Evolutionary conservation across 2,329 filamentous ascomycete species (phyloP).

Genomic region (Lecanicillium sp.): DNA sequence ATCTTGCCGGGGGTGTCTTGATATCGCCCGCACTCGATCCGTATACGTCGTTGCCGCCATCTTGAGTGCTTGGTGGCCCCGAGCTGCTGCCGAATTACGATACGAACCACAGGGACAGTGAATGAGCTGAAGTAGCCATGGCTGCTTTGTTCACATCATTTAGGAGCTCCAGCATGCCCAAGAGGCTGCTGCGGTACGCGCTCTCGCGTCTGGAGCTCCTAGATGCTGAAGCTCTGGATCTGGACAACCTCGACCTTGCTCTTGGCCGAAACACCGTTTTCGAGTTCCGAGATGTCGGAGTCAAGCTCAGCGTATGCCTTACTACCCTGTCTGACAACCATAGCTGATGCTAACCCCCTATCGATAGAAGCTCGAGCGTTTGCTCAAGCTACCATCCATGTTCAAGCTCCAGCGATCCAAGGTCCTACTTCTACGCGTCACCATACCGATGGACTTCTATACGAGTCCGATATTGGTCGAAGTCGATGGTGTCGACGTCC

Average conservation of each 20-base stretch:
- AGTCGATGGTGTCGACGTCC: conserved; percentile 70
- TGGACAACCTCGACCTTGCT: conserved; percentile 77
- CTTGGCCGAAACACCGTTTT: conserved; percentile 75
- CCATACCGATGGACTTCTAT: conserved; percentile 81
- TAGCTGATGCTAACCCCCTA: conserved; percentile 9
- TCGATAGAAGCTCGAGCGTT: conserved; percentile 64
- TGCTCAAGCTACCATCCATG: conserved; percentile 65
- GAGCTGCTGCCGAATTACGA: background rate
- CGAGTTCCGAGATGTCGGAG: conserved; percentile 78
- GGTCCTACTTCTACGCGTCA: conserved; percentile 68
- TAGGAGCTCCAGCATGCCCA: conserved; percentile 68
- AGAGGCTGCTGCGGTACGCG: conserved; percentile 79
- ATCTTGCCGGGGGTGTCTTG: conserved; percentile 4
- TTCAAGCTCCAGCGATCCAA: conserved; percentile 67
- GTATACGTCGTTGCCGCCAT: conserved; percentile 6
- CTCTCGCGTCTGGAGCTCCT: conserved; percentile 77
- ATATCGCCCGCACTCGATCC: background rate
- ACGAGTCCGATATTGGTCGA: conserved; percentile 76
- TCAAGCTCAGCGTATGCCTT: conserved; percentile 62
- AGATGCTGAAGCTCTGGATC: conserved; percentile 77
- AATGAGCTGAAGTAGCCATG: conserved; percentile 38
- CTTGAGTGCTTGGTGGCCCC: background rate
- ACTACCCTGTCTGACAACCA: background rate
- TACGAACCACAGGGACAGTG: too few relatives aligned
- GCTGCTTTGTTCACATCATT: conserved; percentile 62